Percentiles rank a stretch among this genome's conserved stretches.
Evolutionary conservation across 2,329 filamentous ascomycete species (phyloP).

Genomic region (Colletotrichum caudatum): DNA sequence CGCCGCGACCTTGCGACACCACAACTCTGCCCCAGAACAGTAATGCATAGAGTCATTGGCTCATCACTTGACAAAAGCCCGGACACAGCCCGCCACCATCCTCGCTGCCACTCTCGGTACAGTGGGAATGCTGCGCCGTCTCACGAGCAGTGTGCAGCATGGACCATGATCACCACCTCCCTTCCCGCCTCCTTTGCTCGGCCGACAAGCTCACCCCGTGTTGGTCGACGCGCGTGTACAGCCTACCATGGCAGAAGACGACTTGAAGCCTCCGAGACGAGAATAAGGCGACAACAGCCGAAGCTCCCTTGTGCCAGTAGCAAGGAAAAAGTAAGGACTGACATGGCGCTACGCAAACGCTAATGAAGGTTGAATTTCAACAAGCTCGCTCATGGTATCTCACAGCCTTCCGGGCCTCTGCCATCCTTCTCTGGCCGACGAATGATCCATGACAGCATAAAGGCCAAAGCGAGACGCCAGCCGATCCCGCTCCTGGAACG

Average conservation of each 20-base stretch:
- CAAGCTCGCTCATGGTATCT: not conserved
- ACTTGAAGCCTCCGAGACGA: not conserved
- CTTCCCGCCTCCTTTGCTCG: slow-evolving; percentile 19
- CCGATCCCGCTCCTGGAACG: slow-evolving; percentile 10
- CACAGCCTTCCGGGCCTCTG: slow-evolving; percentile 3
- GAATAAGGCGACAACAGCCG: slow-evolving; percentile 7
- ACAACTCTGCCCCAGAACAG: slow-evolving; percentile 20
- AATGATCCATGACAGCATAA: slow-evolving; percentile 3
- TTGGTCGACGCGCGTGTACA: slow-evolving; percentile 6
- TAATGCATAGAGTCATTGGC: slow-evolving; percentile 19
- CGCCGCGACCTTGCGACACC: slow-evolving; percentile 36
- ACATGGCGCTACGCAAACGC: slow-evolving; percentile 25
- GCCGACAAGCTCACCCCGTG: slow-evolving; percentile 23
- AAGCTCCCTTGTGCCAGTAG: not conserved
- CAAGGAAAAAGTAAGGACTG: slow-evolving; percentile 25
- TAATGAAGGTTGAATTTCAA: slow-evolving; percentile 16
- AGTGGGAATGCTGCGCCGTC: slow-evolving; percentile 26
- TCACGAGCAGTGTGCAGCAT: slow-evolving; percentile 11
- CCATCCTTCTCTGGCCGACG: slow-evolving; percentile 16
- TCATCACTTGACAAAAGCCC: slow-evolving; percentile 22
- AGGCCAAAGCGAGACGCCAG: slow-evolving; percentile 2
- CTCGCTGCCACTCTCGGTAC: slow-evolving; percentile 18
- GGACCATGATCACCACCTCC: not conserved
- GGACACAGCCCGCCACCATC: slow-evolving; percentile 19
- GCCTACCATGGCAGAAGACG: slow-evolving; percentile 4